Percentiles rank a stretch among this genome's conserved stretches.
Evolutionary conservation across 805 yeast species (phyloP).

Genomic region (Nakazawaea populi): DNA sequence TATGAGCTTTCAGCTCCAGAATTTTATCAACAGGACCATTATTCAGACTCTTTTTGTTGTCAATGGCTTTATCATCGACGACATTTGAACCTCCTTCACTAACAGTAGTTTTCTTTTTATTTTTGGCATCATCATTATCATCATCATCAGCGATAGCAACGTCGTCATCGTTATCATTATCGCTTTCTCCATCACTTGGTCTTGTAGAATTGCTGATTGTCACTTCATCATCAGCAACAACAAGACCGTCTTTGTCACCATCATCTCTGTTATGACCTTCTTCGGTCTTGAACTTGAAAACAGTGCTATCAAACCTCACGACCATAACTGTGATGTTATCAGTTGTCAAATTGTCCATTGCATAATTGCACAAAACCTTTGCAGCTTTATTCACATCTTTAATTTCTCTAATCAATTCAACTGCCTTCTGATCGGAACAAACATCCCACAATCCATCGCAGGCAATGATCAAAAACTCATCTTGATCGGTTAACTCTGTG

Average conservation of each 20-base stretch:
- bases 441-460: slow-evolving; percentile 99
- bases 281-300: slow-evolving; percentile 25
- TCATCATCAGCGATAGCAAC: background rate
- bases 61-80: no score
- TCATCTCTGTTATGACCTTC: background rate
- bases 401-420: slow-evolving; percentile 55
- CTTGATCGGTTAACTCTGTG: slow-evolving; percentile 60
- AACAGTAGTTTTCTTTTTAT: background rate
- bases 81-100: no score
- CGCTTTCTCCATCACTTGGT: background rate
- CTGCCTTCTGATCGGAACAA: slow-evolving; percentile 77
- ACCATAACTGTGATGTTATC: slow-evolving; percentile 96
- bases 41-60: no score
- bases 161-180: no score
- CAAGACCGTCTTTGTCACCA: background rate
- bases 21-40: no score
- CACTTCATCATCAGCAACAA: background rate
- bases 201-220: background rate
- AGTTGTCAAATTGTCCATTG: slow-evolving; percentile 73
- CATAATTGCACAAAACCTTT: slow-evolving; percentile 58
- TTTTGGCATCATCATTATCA: background rate
- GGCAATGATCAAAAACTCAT: slow-evolving; percentile 81
- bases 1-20: no score
- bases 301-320: slow-evolving; percentile 45
- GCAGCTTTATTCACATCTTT: slow-evolving; percentile 63